A percentile compares a stretch with the other conserved stretches of the same genome.
Conservation (phyloP, 305 asterid genomes). For the Plantago rigida region DNA sequence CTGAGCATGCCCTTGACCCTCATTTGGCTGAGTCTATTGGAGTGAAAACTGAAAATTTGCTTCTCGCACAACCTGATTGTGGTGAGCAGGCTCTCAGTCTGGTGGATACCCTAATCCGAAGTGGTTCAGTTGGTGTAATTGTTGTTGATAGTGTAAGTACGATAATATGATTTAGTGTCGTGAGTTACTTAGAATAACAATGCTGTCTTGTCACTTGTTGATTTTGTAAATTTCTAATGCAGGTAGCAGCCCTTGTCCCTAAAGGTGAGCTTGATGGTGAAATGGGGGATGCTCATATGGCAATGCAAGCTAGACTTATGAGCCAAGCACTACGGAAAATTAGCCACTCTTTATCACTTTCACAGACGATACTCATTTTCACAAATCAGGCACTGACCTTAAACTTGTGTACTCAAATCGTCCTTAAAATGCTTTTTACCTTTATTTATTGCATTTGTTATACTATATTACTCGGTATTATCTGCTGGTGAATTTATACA, state of each 20-base stretch:
- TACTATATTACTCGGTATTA: no score
- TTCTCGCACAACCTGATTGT: conserved; percentile 90
- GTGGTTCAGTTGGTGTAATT: conserved; percentile 96
- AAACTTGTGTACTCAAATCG: not conserved
- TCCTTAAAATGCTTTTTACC: no score
- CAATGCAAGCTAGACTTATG: conserved; percentile 99
- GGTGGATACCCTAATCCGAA: conserved; percentile 87
- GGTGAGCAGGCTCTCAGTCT: conserved; percentile 98
- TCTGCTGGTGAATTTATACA: no score
- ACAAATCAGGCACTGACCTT: conserved; percentile 58
- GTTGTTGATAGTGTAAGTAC: conserved; percentile 92
- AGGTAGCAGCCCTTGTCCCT: conserved; percentile 96
- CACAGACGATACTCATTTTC: conserved; percentile 80
- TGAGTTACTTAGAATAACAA: conserved; percentile 18
- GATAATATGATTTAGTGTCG: conserved; percentile 15
- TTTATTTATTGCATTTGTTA: no score
- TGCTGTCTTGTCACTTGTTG: conserved; percentile 5
- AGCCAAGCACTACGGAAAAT: conserved; percentile 95
- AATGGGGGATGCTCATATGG: conserved; percentile 99
- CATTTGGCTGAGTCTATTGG: conserved; percentile 76
- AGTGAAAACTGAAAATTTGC: conserved; percentile 69
- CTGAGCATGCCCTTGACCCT: conserved; percentile 99
- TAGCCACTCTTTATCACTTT: conserved; percentile 86
- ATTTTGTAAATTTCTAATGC: conserved; percentile 24
- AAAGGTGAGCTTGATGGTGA: conserved; percentile 98